These are phyloP conservation scores for Leishmania guyanensis DNA, from an alignment of 208 protist species.

Conservation along the genomic window DNA sequence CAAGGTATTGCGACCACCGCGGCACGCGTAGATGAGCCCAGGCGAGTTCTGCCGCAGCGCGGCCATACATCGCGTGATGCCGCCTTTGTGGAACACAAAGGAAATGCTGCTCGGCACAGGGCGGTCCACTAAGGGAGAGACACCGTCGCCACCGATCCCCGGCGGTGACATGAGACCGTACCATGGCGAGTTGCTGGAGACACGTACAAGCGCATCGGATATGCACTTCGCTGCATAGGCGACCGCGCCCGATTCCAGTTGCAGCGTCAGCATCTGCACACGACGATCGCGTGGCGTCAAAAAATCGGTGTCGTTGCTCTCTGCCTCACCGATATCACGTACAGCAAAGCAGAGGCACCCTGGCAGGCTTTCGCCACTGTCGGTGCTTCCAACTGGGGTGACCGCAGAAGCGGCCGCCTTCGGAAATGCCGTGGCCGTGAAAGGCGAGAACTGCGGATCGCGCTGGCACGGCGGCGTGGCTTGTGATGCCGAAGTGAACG, in stretches of 20 bases:
- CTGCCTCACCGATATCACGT: slow-evolving; percentile 20
- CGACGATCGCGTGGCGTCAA: slow-evolving; percentile 37
- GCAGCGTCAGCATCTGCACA: slow-evolving; percentile 37
- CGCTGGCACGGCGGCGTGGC: neutral
- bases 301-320: slow-evolving; percentile 31
- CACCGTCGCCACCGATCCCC: neutral
- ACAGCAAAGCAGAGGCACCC: slow-evolving; percentile 33
- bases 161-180: neutral
- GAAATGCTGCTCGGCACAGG: slow-evolving; percentile 1
- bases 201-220: slow-evolving; percentile 8
- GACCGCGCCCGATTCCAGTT: slow-evolving; percentile 13
- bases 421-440: neutral
- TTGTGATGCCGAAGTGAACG: neutral
- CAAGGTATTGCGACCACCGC: neutral
- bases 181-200: neutral
- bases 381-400: neutral
- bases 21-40: slow-evolving; percentile 10
- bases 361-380: neutral
- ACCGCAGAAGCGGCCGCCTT: neutral
- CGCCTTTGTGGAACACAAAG: slow-evolving; percentile 45
- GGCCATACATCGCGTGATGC: slow-evolving; percentile 36
- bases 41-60: slow-evolving; percentile 28
- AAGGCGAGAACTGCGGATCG: neutral
- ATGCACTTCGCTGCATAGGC: slow-evolving; percentile 16
- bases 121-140: neutral